These are phyloP conservation scores for Cornus florida DNA, from an alignment of 148 eudicot species.

Conservation along the genomic window DNA sequence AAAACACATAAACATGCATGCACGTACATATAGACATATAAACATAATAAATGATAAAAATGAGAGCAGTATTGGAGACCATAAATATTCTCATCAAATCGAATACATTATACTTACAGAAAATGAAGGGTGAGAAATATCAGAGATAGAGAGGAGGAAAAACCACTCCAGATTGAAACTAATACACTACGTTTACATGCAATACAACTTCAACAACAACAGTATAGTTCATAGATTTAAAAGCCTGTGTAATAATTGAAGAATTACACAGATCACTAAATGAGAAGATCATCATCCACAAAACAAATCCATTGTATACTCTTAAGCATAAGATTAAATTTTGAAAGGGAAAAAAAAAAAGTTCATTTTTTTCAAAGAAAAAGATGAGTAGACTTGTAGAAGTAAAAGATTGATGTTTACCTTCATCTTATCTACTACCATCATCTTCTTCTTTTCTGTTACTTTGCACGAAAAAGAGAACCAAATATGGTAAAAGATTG, in stretches of 20 bases:
- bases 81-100: constrained; percentile 10
- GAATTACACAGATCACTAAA: constrained; percentile 2
- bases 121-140: constrained; percentile 1
- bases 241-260: constrained; percentile 11
- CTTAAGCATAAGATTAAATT: background rate
- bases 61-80: background rate
- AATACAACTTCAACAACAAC: constrained; percentile 8
- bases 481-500: background rate
- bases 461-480: constrained; percentile 6
- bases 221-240: background rate
- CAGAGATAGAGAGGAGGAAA: constrained; percentile 2
- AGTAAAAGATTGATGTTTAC: background rate
- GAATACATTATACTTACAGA: constrained; percentile 4
- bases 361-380: constrained; percentile 5
- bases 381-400: background rate
- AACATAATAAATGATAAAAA: background rate
- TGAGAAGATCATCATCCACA: too few species aligned
- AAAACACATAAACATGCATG: background rate
- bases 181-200: background rate
- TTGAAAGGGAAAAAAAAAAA: background rate
- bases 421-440: background rate
- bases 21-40: background rate
- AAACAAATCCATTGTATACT: too few species aligned
- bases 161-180: constrained; percentile 5
- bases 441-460: constrained; percentile 11